These are phyloP conservation scores for Sporothrix curviconia DNA, from an alignment of 2,329 filamentous ascomycete species.

Conservation along the genomic window DNA sequence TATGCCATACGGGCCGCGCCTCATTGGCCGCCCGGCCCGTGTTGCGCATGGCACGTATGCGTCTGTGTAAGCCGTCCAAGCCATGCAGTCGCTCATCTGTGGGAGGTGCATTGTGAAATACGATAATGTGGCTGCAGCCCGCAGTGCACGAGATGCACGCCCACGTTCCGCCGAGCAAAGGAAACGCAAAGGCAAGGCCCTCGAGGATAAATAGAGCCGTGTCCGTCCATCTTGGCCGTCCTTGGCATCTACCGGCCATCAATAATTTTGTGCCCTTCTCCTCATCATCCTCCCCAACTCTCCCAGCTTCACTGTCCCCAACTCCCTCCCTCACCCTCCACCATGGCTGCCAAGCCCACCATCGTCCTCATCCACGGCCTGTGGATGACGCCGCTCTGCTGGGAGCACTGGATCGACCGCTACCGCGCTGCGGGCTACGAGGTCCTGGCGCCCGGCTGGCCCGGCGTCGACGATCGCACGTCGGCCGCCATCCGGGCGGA, in stretches of 20 bases:
- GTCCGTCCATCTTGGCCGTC: too few species aligned
- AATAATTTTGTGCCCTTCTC: neutral
- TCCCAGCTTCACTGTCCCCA: neutral
- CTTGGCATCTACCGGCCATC: neutral
- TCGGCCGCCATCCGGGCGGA: neutral
- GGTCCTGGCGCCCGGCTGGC: neutral
- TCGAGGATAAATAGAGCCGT: neutral
- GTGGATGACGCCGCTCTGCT: neutral
- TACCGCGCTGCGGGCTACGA: neutral
- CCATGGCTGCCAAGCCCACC: neutral
- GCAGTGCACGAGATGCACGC: too few species aligned
- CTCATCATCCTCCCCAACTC: neutral
- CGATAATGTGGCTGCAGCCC: too few species aligned
- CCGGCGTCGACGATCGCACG: neutral
- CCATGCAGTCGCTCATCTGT: neutral
- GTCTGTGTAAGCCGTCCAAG: neutral
- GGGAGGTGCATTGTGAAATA: neutral
- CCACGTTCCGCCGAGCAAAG: neutral
- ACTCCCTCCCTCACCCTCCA: neutral
- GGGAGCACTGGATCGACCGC: conserved; percentile 1
- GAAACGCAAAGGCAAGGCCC: neutral
- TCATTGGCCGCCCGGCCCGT: neutral
- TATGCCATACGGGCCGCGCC: neutral
- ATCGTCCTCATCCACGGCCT: neutral
- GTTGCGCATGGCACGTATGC: neutral